These are phyloP conservation scores for Pouteria glomerata DNA, from an alignment of 148 eudicot species.

Conservation along the genomic window DNA sequence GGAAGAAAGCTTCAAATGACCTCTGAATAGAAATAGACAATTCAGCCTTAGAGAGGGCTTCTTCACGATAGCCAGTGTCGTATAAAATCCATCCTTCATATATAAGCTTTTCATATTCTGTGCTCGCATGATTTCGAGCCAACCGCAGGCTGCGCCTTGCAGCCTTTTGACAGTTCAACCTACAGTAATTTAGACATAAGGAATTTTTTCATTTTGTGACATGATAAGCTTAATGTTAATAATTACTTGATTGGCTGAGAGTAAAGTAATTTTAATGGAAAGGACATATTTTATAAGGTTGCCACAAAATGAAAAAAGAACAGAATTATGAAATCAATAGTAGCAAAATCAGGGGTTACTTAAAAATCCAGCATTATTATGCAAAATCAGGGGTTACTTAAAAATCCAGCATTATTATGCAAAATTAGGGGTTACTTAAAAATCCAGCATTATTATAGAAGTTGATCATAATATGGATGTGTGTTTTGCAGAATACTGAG, in stretches of 20 bases:
- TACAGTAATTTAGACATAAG: not conserved
- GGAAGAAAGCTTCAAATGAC: slow-evolving; percentile 46
- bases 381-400: too few species aligned
- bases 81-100: slow-evolving; percentile 51
- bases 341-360: too few species aligned
- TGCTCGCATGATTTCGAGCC: slow-evolving; percentile 32
- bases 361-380: too few species aligned
- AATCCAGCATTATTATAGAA: not conserved
- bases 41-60: slow-evolving; percentile 45
- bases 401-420: not conserved
- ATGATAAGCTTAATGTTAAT: too few species aligned
- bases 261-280: too few species aligned
- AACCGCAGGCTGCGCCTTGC: slow-evolving; percentile 38
- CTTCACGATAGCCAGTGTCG: slow-evolving; percentile 41
- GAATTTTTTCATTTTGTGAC: too few species aligned
- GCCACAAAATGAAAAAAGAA: too few species aligned
- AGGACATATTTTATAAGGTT: too few species aligned
- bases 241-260: too few species aligned
- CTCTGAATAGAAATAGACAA: slow-evolving; percentile 35
- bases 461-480: not conserved
- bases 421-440: not conserved
- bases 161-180: slow-evolving; percentile 47
- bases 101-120: slow-evolving; percentile 36
- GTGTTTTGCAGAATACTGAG: too few species aligned
- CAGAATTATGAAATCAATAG: too few species aligned